A percentile compares a stretch with the other conserved stretches of the same genome.
These are phyloP conservation scores for Leccinum subrobustum DNA, from an alignment of 1,284 basidiomycete genomes.

Conservation along the genomic window DNA sequence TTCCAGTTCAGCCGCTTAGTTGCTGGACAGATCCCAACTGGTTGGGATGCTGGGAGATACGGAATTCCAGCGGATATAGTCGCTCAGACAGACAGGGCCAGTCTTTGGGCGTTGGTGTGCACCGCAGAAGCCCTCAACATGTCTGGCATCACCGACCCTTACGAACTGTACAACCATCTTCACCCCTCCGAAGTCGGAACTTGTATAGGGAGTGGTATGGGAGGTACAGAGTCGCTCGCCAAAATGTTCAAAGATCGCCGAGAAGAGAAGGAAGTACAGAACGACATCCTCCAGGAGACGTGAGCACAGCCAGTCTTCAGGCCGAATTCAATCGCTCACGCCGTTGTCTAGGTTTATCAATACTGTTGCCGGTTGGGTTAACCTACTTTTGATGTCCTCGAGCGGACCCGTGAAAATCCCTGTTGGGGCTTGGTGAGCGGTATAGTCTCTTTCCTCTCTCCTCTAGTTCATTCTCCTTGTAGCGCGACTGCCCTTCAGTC, in stretches of 20 bases:
- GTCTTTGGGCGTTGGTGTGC: conserved; percentile 94
- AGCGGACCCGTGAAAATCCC: conserved; percentile 98
- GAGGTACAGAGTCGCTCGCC: conserved; percentile 84
- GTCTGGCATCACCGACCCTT: conserved; percentile 97
- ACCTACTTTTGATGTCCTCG: conserved; percentile 90
- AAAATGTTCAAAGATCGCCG: conserved; percentile 99
- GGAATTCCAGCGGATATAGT: conserved; percentile 98
- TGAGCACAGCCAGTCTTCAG: conserved; percentile 38
- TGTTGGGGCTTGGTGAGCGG: conserved; percentile 89
- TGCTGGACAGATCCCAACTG: conserved; percentile 95
- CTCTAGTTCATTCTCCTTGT: conserved; percentile 9
- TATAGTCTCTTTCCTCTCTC: background rate
- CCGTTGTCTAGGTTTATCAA: conserved; percentile 79
- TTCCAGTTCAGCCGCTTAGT: conserved; percentile 94
- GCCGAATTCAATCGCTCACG: conserved; percentile 17
- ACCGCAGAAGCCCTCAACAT: conserved; percentile 95
- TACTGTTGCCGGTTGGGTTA: conserved; percentile 97
- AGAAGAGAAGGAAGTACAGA: conserved; percentile 96
- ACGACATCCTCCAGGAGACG: conserved; percentile 98
- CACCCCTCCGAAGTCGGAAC: conserved; percentile 97
- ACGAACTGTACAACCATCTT: conserved; percentile 94
- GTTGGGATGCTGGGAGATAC: conserved; percentile 94
- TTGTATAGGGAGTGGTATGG: conserved; percentile 95
- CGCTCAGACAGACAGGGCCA: conserved; percentile 91
- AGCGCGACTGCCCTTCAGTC: conserved; percentile 97